Percentiles rank a stretch among this genome's conserved stretches.
Conservation (phyloP, 139 green algal genomes). For the Microglena sp. region DNA sequence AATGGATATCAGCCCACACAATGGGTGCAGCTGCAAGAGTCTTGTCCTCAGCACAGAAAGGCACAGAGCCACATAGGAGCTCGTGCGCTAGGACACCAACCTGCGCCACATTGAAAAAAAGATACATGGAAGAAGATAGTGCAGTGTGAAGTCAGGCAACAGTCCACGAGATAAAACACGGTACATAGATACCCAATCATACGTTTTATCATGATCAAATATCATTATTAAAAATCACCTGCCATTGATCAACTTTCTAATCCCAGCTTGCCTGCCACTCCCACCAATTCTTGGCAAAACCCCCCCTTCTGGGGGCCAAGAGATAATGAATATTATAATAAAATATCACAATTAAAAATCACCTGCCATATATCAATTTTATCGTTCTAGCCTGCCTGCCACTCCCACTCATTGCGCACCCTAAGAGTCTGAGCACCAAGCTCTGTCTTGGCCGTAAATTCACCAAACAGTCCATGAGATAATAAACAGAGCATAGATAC, state of each 20-base stretch:
- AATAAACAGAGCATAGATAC: too few relatives aligned
- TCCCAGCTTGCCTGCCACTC: conserved; percentile 34
- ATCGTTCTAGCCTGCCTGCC: conserved; percentile 35
- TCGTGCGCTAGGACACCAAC: conserved; percentile 46
- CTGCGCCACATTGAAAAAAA: conserved; percentile 21
- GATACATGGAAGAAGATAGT: too few relatives aligned
- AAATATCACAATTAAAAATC: neutral
- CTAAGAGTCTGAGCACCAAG: conserved; percentile 8
- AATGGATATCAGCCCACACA: conserved; percentile 40
- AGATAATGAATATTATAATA: neutral
- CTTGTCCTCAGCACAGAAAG: conserved; percentile 42
- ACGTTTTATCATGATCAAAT: too few relatives aligned
- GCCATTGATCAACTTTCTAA: conserved; percentile 51
- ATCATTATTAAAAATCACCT: conserved; percentile 11
- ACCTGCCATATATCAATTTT: conserved; percentile 51
- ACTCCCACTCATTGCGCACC: conserved; percentile 27
- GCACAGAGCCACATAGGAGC: conserved; percentile 37
- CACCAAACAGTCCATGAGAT: too few relatives aligned
- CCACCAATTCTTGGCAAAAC: too few relatives aligned
- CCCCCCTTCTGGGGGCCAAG: too few relatives aligned
- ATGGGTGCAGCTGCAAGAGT: conserved; percentile 28
- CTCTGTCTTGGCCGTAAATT: too few relatives aligned
- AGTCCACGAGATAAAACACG: too few relatives aligned
- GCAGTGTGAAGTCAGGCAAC: too few relatives aligned
- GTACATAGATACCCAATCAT: too few relatives aligned